Evolutionary conservation across 2,329 filamentous ascomycete species (phyloP), one percentile per base, ranked within the genome.

Genomic region (Colletotrichum liaoningense): DNA sequence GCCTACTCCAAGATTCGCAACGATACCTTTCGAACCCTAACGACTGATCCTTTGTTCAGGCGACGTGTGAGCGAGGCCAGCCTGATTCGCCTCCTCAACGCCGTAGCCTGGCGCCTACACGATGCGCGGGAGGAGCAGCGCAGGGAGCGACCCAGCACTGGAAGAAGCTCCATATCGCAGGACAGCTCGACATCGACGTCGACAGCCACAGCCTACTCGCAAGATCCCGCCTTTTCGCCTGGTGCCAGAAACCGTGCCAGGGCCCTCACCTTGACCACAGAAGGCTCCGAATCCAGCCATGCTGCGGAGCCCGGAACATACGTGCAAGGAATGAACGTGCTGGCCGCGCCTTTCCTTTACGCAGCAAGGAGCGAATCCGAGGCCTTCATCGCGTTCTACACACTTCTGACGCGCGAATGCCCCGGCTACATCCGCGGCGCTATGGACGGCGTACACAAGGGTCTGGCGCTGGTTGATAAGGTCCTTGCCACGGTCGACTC

Each of bases 291-390:
- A 52, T 66, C 74, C 8, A 89, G 88, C 70, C 79, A 82, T 24
- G 86, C 85, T 3, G 84, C 86, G 38, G 93, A 94, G 77, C 90
- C 94, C 12, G 94, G 95, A 38, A 95, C 94, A 54, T 99, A 99
- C 79, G 96, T 99, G 2, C 97, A 99, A 83, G 97, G 97, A 77
- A 98, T 99, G 96, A 99, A 99, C 81, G 97, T 99, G 54, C 90
- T 99, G 19, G 96, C 95, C 11, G 97, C 97, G 1, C 97, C 97
- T 0, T 98, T 99, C 80, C 88, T 99, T 58, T 99, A 99, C 81
- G 95, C 95, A 5, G 95, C 97, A 1, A 92, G 95, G 71, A 98
- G 95, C 81, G 97, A 99, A 84, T 93, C 95, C 7, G 95, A 99
- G 84, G 97, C 97, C 2, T 99, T 97, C 78, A 93, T 94, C 5